These are phyloP conservation scores for Boletus mariae DNA, from an alignment of 1,284 basidiomycete genomes.

Conservation along the genomic window DNA sequence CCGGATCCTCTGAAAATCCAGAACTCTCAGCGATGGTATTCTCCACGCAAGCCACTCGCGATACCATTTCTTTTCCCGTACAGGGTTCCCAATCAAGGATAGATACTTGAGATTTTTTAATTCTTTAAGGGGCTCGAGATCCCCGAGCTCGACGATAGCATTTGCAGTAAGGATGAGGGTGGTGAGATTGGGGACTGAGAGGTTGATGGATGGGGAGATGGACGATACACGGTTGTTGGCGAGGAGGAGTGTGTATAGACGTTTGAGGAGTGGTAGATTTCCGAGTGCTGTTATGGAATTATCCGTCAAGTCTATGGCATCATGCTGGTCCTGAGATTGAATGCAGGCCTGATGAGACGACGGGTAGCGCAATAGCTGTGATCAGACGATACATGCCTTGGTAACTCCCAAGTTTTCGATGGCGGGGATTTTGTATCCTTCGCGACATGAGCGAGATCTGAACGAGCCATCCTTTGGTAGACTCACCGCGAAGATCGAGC, in stretches of 20 bases:
- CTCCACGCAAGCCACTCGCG: conserved; percentile 90
- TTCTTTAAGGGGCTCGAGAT: conserved; percentile 81
- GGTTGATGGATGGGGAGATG: conserved; percentile 77
- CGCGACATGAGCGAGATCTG: conserved; percentile 19
- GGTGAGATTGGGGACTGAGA: conserved; percentile 80
- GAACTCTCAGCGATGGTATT: conserved; percentile 81
- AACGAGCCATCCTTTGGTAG: conserved; percentile 14
- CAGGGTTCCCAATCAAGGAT: conserved; percentile 86
- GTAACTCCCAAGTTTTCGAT: conserved; percentile 99
- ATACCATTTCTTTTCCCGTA: conserved; percentile 93
- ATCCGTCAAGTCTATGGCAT: conserved; percentile 94
- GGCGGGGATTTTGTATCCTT: conserved; percentile 94
- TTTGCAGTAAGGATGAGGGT: conserved; percentile 82
- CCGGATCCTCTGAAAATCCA: conserved; percentile 96
- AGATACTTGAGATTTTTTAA: conserved; percentile 79
- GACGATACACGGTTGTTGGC: conserved; percentile 86
- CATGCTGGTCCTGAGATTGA: conserved; percentile 75
- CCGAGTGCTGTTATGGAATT: conserved; percentile 89
- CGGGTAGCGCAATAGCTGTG: conserved; percentile 5
- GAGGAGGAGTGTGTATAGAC: conserved; percentile 76
- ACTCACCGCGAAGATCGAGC: conserved; percentile 87
- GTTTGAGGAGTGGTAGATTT: conserved; percentile 81
- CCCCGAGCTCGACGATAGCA: conserved; percentile 71
- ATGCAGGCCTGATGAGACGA: conserved; percentile 11
- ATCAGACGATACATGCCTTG: conserved; percentile 52